Percentiles rank a stretch among this genome's conserved stretches.
Evolutionary conservation across 371 early-diverging fungal species (phyloP).

Genomic region (Apophysomyces ossiformis): DNA sequence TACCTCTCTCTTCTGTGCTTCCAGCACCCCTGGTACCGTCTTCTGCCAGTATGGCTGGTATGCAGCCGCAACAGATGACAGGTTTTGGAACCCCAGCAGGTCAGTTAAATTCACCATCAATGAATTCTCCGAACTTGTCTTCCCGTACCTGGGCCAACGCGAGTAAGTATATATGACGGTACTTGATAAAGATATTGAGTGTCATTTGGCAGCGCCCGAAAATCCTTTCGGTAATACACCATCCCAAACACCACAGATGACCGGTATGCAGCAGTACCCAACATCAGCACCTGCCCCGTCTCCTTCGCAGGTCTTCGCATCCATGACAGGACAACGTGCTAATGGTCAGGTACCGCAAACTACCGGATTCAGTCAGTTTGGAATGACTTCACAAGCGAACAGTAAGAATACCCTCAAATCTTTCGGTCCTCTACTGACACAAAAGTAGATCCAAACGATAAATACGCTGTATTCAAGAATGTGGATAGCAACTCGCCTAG

Average conservation of each 20-base stretch:
- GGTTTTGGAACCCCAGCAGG: slow-evolving; percentile 31
- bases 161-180: slow-evolving; percentile 27
- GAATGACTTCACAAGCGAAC: slow-evolving; percentile 11
- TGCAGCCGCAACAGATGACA: slow-evolving; percentile 33
- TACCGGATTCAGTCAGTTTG: slow-evolving; percentile 19
- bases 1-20: slow-evolving; percentile 31
- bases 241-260: slow-evolving; percentile 24
- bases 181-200: background rate
- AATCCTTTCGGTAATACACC: slow-evolving; percentile 47
- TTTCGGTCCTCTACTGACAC: background rate
- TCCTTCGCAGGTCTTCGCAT: slow-evolving; percentile 33
- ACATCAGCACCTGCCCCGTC: slow-evolving; percentile 11
- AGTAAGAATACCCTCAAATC: slow-evolving; percentile 9
- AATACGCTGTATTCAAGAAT: slow-evolving; percentile 48
- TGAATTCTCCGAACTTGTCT: slow-evolving; percentile 4
- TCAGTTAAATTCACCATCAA: slow-evolving; percentile 21
- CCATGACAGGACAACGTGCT: slow-evolving; percentile 22
- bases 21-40: slow-evolving; percentile 33
- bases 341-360: slow-evolving; percentile 12
- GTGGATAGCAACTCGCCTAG: slow-evolving; percentile 38
- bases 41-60: slow-evolving; percentile 30
- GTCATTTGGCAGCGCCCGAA: slow-evolving; percentile 39
- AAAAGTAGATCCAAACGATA: slow-evolving; percentile 37
- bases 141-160: slow-evolving; percentile 43
- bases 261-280: slow-evolving; percentile 28